Evolutionary conservation across 306 rosid species (phyloP).

Genomic region (Cucurbita argyrosperma): DNA sequence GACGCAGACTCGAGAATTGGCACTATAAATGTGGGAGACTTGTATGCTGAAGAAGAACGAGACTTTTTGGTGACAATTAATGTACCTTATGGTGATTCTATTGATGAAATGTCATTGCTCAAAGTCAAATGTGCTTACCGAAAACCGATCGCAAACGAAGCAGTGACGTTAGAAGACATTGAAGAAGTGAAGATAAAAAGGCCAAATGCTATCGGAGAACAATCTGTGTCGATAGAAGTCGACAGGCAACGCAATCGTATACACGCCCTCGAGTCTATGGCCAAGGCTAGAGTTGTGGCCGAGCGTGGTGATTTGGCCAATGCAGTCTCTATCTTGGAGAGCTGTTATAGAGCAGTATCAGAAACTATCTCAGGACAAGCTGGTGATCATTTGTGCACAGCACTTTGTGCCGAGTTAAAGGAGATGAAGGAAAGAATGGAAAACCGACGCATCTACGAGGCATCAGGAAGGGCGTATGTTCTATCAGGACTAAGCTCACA

Average conservation of each 20-base stretch:
- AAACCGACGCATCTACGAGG: conserved; percentile 4
- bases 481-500: conserved; percentile 14
- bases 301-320: conserved; percentile 3
- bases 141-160: conserved; percentile 5
- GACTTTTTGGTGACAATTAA: conserved; percentile 9
- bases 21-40: conserved; percentile 7
- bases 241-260: conserved; percentile 9
- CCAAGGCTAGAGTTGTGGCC: conserved; percentile 1
- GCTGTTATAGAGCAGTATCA: neutral
- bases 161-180: neutral
- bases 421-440: conserved; percentile 12
- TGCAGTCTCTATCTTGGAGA: conserved; percentile 5
- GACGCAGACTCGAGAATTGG: neutral
- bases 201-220: neutral
- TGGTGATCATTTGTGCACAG: conserved; percentile 4
- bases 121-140: conserved; percentile 1
- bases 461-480: conserved; percentile 11
- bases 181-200: conserved; percentile 5
- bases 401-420: conserved; percentile 11
- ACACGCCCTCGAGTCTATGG: conserved; percentile 4
- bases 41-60: conserved; percentile 13
- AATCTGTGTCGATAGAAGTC: conserved; percentile 4
- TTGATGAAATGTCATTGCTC: conserved; percentile 1
- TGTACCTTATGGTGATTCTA: neutral
- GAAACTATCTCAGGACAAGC: conserved; percentile 7